Percentiles rank a stretch among this genome's conserved stretches.
These are phyloP conservation scores for Artemisia tridentata DNA, from an alignment of 129 eudicot species.

Conservation along the genomic window DNA sequence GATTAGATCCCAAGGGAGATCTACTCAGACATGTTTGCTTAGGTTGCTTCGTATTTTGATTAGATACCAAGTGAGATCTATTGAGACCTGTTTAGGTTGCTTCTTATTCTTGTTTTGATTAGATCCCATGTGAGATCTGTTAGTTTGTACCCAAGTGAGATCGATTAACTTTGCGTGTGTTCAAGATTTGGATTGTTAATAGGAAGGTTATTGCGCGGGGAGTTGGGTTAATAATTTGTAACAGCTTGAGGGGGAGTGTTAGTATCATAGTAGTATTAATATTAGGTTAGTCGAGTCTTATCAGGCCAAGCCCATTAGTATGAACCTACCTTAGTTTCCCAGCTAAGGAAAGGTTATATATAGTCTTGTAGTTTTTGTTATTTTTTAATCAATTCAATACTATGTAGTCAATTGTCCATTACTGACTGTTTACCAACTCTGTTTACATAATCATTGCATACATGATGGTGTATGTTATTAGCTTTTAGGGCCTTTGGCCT, in stretches of 20 bases:
- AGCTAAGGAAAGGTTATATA: background rate
- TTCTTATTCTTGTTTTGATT: background rate
- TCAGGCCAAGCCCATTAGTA: background rate
- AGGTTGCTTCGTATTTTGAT: background rate
- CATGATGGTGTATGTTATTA: background rate
- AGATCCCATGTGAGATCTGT: slow-evolving; percentile 2
- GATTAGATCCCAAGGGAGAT: background rate
- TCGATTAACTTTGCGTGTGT: background rate
- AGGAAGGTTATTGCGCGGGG: background rate
- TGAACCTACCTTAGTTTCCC: background rate
- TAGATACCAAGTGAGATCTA: background rate
- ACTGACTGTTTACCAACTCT: background rate
- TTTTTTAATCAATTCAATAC: background rate
- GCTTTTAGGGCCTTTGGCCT: background rate
- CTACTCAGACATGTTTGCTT: background rate
- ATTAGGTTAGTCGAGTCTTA: background rate
- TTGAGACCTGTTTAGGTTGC: background rate
- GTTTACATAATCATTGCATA: background rate
- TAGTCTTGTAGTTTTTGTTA: background rate
- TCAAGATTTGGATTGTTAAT: background rate
- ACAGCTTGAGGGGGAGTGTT: slow-evolving; percentile 4
- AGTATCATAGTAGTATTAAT: background rate
- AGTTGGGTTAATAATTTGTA: background rate
- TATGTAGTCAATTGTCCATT: background rate
- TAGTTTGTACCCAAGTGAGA: background rate